Conservation (phyloP, 2,329 filamentous ascomycete species). For the Pyrenochaeta sp. region DNA sequence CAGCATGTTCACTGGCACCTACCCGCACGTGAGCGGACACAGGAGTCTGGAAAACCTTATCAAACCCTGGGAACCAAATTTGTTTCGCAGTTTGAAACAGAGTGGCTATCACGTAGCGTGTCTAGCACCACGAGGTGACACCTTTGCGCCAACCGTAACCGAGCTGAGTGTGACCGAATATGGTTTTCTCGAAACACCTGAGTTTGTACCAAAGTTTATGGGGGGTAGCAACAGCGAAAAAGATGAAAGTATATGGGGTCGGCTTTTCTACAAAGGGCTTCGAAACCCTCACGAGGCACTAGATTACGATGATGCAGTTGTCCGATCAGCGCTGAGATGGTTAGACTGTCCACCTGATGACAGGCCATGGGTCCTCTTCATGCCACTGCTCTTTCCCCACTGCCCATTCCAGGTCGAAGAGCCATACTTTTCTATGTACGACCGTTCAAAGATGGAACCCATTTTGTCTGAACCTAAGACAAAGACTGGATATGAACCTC, state of each 20-base stretch:
- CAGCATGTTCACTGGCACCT: slow-evolving; percentile 58
- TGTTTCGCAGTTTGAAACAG: slow-evolving; percentile 57
- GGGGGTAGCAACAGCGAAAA: neutral
- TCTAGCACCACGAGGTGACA: slow-evolving; percentile 54
- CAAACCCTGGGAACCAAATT: slow-evolving; percentile 60
- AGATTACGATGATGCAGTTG: slow-evolving; percentile 58
- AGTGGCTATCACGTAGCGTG: slow-evolving; percentile 59
- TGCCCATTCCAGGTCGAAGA: slow-evolving; percentile 60
- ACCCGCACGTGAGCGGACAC: slow-evolving; percentile 58
- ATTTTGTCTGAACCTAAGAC: slow-evolving; percentile 7
- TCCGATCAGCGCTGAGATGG: slow-evolving; percentile 55
- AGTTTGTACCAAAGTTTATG: slow-evolving; percentile 5
- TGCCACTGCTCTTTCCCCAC: slow-evolving; percentile 57
- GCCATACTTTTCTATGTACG: slow-evolving; percentile 59
- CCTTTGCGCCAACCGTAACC: slow-evolving; percentile 55
- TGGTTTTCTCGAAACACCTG: slow-evolving; percentile 52
- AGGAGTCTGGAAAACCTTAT: slow-evolving; percentile 58
- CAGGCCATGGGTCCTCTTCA: slow-evolving; percentile 55
- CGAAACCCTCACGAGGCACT: slow-evolving; percentile 48
- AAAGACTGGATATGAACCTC: slow-evolving; percentile 55
- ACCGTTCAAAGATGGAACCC: slow-evolving; percentile 39
- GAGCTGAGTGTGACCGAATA: slow-evolving; percentile 58
- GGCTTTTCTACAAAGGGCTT: slow-evolving; percentile 55
- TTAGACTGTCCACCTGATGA: slow-evolving; percentile 53
- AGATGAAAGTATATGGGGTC: slow-evolving; percentile 48